Evolutionary conservation across 1,284 basidiomycete species (phyloP), one percentile per base, ranked within the genome.

Genomic region (Boletellus sp.): DNA sequence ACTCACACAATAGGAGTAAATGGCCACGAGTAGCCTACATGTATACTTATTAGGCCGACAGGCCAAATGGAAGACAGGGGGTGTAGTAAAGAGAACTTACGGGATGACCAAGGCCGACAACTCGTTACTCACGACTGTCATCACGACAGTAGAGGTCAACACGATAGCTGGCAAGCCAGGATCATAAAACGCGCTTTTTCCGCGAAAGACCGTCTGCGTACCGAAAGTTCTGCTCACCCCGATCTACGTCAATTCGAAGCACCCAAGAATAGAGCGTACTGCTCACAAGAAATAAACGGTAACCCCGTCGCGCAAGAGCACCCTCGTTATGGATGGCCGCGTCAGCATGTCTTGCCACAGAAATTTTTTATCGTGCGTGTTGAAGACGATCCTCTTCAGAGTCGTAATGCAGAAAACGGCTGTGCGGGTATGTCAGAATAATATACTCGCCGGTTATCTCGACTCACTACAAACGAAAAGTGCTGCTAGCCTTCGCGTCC

Each of bases 1-100:
- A 52, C 61, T 49, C 53, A 61, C 60, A 19, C 60, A 64, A 21
- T 60, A 62, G 1, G 57, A 62, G 47, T 61, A 61, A 15, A 42
- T 47, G 2, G 57, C 50, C 5, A 61, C 37, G 4, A 61, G 60
- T 0, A 50, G 30, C 24, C 60, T 61, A 38, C 8, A 43, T 42
- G 18, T 30, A 37, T 47, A 44, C 18, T 43, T 43, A 51, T 60
- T 32, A 62, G 51, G 35, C 26, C n/a, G 8, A 12, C 13, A 35
- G 22, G 32, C 22, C 16, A 16, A 35, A 21, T 10, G 4, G 19
- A 47, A 28, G 22, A 21, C 33, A 44, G 44, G 6, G 26, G 12
- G 24, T 10, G 16, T 16, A 8, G n/a, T 16, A 33, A 24, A 50
- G 22, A 18, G 8, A 1, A 11, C 61, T 49, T 50, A 64, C 60